phyloP scores from a whole-genome alignment of 2,329 filamentous ascomycete genomes.

The Balansia obtecta region DNA sequence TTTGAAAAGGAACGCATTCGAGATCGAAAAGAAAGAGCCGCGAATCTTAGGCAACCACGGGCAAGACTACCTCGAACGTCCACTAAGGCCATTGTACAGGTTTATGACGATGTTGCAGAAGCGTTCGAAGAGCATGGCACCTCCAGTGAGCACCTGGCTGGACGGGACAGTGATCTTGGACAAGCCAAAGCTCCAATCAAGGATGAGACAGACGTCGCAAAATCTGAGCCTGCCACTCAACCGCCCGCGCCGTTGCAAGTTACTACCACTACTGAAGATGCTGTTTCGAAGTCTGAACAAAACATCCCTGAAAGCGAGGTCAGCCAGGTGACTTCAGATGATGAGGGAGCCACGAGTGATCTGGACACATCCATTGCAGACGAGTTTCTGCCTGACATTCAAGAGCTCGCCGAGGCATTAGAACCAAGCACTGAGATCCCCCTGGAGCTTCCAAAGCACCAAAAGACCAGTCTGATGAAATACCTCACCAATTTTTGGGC shows the following conservation, averaged over 20 bases:
- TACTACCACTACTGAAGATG: slow-evolving; percentile 12
- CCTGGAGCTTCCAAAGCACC: slow-evolving; percentile 76
- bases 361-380: slow-evolving; percentile 57
- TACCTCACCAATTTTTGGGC: slow-evolving; percentile 98
- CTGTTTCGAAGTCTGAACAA: slow-evolving; percentile 15
- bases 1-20: slow-evolving; percentile 90
- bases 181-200: slow-evolving; percentile 12
- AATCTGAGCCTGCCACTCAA: slow-evolving; percentile 11
- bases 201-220: slow-evolving; percentile 9
- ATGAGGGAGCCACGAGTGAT: slow-evolving; percentile 58
- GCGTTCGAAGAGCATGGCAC: slow-evolving; percentile 72
- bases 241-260: slow-evolving; percentile 13
- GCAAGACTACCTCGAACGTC: slow-evolving; percentile 76
- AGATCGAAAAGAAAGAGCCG: slow-evolving; percentile 70
- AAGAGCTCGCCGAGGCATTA: slow-evolving; percentile 49
- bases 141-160: slow-evolving; percentile 31
- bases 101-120: slow-evolving; percentile 87
- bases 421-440: slow-evolving; percentile 48
- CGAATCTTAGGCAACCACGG: slow-evolving; percentile 60
- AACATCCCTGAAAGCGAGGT: slow-evolving; percentile 18
- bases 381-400: slow-evolving; percentile 51
- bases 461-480: slow-evolving; percentile 87
- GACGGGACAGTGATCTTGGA: slow-evolving; percentile 8
- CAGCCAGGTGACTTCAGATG: slow-evolving; percentile 51
- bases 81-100: slow-evolving; percentile 91